phyloP scores from a whole-genome alignment of 331 rosid genomes.

The Malus hybrid region DNA sequence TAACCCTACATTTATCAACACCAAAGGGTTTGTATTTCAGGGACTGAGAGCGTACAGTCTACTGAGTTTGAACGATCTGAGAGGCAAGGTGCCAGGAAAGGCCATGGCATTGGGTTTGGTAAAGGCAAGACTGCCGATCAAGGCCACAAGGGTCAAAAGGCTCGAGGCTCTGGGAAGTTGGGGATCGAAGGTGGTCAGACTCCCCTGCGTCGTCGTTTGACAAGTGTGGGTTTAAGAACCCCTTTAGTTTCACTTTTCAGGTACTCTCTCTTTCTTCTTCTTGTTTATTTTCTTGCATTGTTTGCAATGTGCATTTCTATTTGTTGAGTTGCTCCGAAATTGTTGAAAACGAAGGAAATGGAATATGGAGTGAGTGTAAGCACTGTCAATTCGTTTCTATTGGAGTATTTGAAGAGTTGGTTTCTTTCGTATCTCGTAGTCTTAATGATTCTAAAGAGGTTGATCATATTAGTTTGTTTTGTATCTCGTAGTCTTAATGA shows the following conservation, averaged over 20 bases:
- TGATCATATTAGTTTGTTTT: no score
- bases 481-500: no score
- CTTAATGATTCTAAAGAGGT: not conserved
- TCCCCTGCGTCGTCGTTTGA: constrained; percentile 81
- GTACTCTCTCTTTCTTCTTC: constrained; percentile 13
- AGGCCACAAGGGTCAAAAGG: constrained; percentile 94
- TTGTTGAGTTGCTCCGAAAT: not conserved
- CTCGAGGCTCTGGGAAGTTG: constrained; percentile 79
- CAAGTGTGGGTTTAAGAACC: constrained; percentile 85
- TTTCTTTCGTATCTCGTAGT: not conserved
- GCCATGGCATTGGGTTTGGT: constrained; percentile 98
- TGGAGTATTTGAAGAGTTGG: not conserved
- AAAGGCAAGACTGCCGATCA: constrained; percentile 96
- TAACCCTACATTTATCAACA: not conserved
- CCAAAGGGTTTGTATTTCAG: not conserved
- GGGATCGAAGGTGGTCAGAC: constrained; percentile 98
- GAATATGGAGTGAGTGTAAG: not conserved
- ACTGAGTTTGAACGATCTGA: constrained; percentile 78
- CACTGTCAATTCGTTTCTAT: not conserved
- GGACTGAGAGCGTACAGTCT: constrained; percentile 72
- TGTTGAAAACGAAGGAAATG: not conserved
- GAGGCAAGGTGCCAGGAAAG: constrained; percentile 84
- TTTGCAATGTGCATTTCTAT: not conserved
- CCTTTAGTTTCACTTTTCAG: constrained; percentile 87
- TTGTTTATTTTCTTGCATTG: not conserved